phyloP scores from a whole-genome alignment of 2,329 filamentous ascomycete species.

The Sporothrix inflata region DNA sequence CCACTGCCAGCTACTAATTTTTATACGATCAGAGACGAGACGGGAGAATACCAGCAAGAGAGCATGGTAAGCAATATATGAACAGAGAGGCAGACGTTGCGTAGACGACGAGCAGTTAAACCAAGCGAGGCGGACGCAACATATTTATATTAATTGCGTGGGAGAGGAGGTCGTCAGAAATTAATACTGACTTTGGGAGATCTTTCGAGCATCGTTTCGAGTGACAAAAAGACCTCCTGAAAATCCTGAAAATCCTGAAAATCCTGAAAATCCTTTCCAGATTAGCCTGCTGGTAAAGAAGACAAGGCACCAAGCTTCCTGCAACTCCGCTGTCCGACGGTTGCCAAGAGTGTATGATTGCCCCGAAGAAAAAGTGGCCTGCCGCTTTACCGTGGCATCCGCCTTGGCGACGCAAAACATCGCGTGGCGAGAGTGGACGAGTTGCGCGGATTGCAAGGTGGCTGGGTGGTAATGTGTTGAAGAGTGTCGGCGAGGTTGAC shows the following conservation, averaged over 20 bases:
- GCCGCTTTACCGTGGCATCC: neutral
- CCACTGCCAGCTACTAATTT: neutral
- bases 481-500: no score
- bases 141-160: constrained; percentile 9
- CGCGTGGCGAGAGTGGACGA: neutral
- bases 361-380: constrained; percentile 15
- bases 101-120: neutral
- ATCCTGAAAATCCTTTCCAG: neutral
- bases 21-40: neutral
- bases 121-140: neutral
- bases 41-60: neutral
- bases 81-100: neutral
- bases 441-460: no score
- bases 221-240: neutral
- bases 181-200: neutral
- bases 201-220: neutral
- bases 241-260: neutral
- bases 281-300: neutral
- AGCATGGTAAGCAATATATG: neutral
- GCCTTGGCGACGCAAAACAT: neutral
- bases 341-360: constrained; percentile 14
- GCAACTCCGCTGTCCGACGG: neutral
- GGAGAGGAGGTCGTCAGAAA: neutral
- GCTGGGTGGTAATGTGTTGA: no score
- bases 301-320: no score